Evolutionary conservation across 2,329 filamentous ascomycete genomes (phyloP).

Genomic region (Drechslera avenae): DNA sequence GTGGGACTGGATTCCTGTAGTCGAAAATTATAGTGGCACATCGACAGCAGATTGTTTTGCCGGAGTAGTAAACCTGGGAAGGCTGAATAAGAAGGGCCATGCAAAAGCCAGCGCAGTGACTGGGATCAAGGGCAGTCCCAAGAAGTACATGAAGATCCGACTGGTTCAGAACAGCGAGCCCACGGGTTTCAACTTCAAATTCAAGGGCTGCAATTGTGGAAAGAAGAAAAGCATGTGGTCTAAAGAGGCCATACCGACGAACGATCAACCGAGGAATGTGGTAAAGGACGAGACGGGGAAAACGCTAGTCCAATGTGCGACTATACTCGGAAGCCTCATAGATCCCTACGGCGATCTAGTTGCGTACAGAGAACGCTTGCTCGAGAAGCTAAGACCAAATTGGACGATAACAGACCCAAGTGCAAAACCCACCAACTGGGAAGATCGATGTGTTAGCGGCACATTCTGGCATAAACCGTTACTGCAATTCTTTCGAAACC

Average conservation of each 20-base stretch:
- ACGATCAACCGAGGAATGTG: constrained; percentile 2
- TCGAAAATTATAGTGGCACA: background rate
- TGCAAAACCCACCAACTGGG: constrained; percentile 5
- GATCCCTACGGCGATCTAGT: constrained; percentile 1
- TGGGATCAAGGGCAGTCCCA: constrained; percentile 1
- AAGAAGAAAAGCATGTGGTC: constrained; percentile 1
- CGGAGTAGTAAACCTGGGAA: constrained; percentile 3
- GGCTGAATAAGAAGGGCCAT: constrained; percentile 1
- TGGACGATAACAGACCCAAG: constrained; percentile 6
- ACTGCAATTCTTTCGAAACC: background rate
- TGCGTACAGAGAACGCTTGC: background rate
- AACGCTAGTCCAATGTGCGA: constrained; percentile 7
- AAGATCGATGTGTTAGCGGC: constrained; percentile 10
- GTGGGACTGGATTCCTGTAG: constrained; percentile 10
- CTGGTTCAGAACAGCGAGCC: background rate
- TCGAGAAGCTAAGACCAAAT: constrained; percentile 2
- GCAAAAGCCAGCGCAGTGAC: constrained; percentile 1
- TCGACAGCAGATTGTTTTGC: constrained; percentile 5
- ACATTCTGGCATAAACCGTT: constrained; percentile 4
- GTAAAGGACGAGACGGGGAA: constrained; percentile 9
- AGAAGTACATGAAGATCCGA: constrained; percentile 8
- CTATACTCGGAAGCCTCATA: constrained; percentile 7
- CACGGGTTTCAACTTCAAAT: background rate
- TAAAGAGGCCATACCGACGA: background rate
- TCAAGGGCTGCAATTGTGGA: constrained; percentile 7